Evolutionary conservation across 2,329 filamentous ascomycete genomes (phyloP).

Genomic region (Neofusicoccum sp.): DNA sequence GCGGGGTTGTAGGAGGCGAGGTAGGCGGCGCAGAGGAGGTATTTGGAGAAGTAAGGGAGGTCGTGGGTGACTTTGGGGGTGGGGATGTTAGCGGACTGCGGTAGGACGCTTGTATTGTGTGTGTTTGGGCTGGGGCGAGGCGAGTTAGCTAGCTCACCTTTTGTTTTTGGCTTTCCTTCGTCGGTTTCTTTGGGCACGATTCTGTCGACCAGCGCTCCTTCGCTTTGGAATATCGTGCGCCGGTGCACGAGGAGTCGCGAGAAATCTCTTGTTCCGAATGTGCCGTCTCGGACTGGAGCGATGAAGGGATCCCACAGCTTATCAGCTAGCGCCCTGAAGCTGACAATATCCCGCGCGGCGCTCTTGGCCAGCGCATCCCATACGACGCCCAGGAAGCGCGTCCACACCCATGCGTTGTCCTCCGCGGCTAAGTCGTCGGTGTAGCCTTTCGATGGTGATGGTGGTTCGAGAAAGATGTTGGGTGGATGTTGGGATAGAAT

Average conservation of each 20-base stretch:
- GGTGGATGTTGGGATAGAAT: slow-evolving; percentile 63
- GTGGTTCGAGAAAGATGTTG: slow-evolving; percentile 45
- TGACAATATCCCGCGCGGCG: slow-evolving; percentile 74
- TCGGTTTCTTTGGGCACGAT: slow-evolving; percentile 39
- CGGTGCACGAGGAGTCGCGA: slow-evolving; percentile 74
- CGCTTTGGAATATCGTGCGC: slow-evolving; percentile 68
- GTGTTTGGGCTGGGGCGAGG: not conserved
- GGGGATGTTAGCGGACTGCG: not conserved
- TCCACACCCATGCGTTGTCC: slow-evolving; percentile 70
- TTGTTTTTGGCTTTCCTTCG: not conserved
- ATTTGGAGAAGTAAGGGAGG: slow-evolving; percentile 69
- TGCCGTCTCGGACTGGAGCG: slow-evolving; percentile 71
- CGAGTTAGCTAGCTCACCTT: not conserved
- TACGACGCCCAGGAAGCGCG: slow-evolving; percentile 76
- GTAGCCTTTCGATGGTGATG: slow-evolving; percentile 46
- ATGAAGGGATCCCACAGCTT: slow-evolving; percentile 85
- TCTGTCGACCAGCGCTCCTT: slow-evolving; percentile 65
- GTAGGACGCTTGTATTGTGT: not conserved
- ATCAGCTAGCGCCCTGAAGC: slow-evolving; percentile 67
- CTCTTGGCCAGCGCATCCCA: slow-evolving; percentile 84
- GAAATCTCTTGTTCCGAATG: slow-evolving; percentile 76
- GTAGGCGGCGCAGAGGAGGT: slow-evolving; percentile 74
- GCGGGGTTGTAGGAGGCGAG: slow-evolving; percentile 77
- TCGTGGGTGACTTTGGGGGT: slow-evolving; percentile 43
- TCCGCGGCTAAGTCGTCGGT: slow-evolving; percentile 48